Percentiles rank a stretch among this genome's conserved stretches.
These are phyloP conservation scores for Raffaelea arxii DNA, from an alignment of 2,329 filamentous ascomycete species.

Conservation along the genomic window DNA sequence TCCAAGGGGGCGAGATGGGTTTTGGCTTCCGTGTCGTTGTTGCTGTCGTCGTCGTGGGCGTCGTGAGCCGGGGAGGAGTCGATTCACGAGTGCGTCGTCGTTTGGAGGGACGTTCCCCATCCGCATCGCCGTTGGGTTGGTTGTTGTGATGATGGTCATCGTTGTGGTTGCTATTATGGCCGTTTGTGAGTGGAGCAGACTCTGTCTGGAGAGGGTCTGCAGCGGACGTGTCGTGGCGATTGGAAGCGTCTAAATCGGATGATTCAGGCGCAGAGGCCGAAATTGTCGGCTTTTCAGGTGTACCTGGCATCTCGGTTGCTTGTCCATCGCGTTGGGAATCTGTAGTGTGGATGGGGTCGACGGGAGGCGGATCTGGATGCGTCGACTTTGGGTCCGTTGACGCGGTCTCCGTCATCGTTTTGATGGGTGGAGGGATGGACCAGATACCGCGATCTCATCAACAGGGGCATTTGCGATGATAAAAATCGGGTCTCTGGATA, in stretches of 20 bases:
- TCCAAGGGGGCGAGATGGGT: slow-evolving; percentile 83
- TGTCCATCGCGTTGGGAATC: slow-evolving; percentile 4
- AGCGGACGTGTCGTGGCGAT: neutral
- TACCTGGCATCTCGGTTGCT: slow-evolving; percentile 4
- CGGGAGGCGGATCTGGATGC: slow-evolving; percentile 20
- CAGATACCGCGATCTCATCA: slow-evolving; percentile 43
- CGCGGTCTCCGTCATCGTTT: slow-evolving; percentile 53
- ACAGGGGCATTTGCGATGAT: slow-evolving; percentile 46
- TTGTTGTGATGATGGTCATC: neutral
- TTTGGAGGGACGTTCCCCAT: slow-evolving; percentile 46
- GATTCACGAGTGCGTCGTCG: slow-evolving; percentile 50
- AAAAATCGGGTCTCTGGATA: slow-evolving; percentile 47
- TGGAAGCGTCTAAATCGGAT: neutral
- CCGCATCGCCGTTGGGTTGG: slow-evolving; percentile 16
- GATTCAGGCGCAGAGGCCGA: slow-evolving; percentile 8
- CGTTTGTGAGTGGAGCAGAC: no score
- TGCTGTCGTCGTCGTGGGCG: no score
- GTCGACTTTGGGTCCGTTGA: slow-evolving; percentile 36
- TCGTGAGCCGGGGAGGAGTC: slow-evolving; percentile 23
- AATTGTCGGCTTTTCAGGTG: slow-evolving; percentile 4
- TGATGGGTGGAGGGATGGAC: slow-evolving; percentile 28
- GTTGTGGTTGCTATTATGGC: neutral
- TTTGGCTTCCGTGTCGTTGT: slow-evolving; percentile 37
- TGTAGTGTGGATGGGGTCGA: slow-evolving; percentile 4
- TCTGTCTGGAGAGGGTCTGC: neutral